Base-by-base conservation (phyloP, 257 asterid species). In the Nicotiana knightiana region DNA sequence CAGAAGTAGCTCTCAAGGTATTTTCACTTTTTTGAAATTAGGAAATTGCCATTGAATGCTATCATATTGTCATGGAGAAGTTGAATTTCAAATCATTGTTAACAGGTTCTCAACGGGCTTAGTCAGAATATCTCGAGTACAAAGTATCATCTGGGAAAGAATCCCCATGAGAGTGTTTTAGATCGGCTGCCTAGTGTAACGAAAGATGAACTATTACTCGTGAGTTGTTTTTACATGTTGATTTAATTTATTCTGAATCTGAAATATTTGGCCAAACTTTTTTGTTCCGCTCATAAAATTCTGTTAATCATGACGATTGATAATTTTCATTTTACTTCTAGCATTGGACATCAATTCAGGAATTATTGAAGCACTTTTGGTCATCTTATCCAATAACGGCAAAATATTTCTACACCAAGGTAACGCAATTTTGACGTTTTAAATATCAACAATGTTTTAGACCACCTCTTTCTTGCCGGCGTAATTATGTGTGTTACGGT, bases 321-420 rank as follows among this genome's bases (percentile, higher is more conserved):
- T 33, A 21, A 39, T 68, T 46, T 21, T 53, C 16, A 51, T 81
- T 71, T 53, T 86, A 62, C 80, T 85, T 85, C 81, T 86, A 94
- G 98, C 98, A 94, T 78, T 96, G 96, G 97, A 87, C 93, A 26
- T 87, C 97, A n/a, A 91, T 93, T 77, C 98, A 96, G 90, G 99
- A 96, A 85, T 81, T 94, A 86, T 81, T 94, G 88, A 94, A 93
- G 87, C 99, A 96, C 83, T 96, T 94, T 82, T 96, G 99, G 98
- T 94, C 99, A 32, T 96, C 98, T 58, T 96, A 94, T 89, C 99
- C 99, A n/a, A 90, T 96, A 70, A 91, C 97, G 73, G 89, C 96
- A 30, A 92, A 89, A 86, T 87, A 89, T 87, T 92, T 94, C 26
- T 84, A 88, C 85, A 81, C 89, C 73, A 96, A 96, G 97, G 99